A percentile compares a stretch with the other conserved stretches of the same genome.
Evolutionary conservation across 1,284 basidiomycete species (phyloP).

Genomic region (Apiotrichum porosum): DNA sequence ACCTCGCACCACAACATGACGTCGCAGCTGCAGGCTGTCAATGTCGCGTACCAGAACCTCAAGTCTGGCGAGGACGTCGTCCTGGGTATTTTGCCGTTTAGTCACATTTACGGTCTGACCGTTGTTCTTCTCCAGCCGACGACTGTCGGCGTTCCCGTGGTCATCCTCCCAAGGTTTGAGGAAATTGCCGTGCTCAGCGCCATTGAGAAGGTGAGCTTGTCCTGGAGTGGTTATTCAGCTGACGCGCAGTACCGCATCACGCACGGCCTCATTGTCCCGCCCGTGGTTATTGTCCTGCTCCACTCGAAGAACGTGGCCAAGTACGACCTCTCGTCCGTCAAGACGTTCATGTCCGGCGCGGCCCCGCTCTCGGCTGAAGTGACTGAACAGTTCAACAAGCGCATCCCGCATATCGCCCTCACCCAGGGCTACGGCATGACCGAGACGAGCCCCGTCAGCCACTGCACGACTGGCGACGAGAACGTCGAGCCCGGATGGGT

Average conservation of each 20-base stretch:
- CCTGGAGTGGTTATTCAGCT: neutral
- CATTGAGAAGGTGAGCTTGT: slow-evolving; percentile 57
- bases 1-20: slow-evolving; percentile 65
- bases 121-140: slow-evolving; percentile 62
- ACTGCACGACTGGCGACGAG: slow-evolving; percentile 26
- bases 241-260: slow-evolving; percentile 61
- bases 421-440: slow-evolving; percentile 50
- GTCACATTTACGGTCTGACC: slow-evolving; percentile 17
- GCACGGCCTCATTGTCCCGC: slow-evolving; percentile 68
- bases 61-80: slow-evolving; percentile 8
- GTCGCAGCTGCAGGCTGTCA: slow-evolving; percentile 25
- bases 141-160: slow-evolving; percentile 57
- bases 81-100: slow-evolving; percentile 13
- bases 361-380: slow-evolving; percentile 63
- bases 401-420: slow-evolving; percentile 22
- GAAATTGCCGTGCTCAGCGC: slow-evolving; percentile 56
- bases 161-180: slow-evolving; percentile 65
- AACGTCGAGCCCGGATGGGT: slow-evolving; percentile 56
- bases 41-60: slow-evolving; percentile 7
- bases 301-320: slow-evolving; percentile 58
- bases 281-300: slow-evolving; percentile 61
- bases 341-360: slow-evolving; percentile 66
- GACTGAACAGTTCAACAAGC: slow-evolving; percentile 26
- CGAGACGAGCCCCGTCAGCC: slow-evolving; percentile 49
- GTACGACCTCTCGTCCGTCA: slow-evolving; percentile 63